Evolutionary conservation across 106 monocot species (phyloP), one percentile per base, ranked within the genome.

Genomic region (Amphibolis antarctica): DNA sequence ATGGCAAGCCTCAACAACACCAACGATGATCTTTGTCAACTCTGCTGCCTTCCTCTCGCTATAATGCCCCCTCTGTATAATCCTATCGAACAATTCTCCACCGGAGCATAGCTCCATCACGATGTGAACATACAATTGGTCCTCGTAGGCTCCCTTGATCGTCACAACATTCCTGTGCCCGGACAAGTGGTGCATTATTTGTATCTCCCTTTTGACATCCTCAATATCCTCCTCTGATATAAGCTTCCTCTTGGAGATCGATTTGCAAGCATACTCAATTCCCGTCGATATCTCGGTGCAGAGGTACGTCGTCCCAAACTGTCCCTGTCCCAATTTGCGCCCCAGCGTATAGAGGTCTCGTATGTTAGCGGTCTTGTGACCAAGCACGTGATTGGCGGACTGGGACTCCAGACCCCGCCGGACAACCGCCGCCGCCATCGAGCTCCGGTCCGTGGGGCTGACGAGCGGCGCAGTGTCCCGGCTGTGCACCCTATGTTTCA

Each of bases 41-140:
- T 71, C 71, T 2, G 62, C 71, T 10, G 71, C 71, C 52, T 71
- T 71, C 53, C 71, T 71, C 62, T 71, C 71, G 42, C 71, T 71
- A 24, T 71, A 71, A 25, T 71, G 71, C 30, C 71, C 71, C 42
- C 71, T 62, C 42, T 71, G 36, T 3, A 71, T 61, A 47, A 71
- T 71, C 42, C 71, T 46, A 43, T 71, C 71, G 42, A 71, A 71
- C 28, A 71, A 29, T 24, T 71, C 71, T 29, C 71, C 70, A 9
- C 70, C 70, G 18, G 70, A 57, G 49, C 70, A 70, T 7, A 70
- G 30, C 70, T 61, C 70, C 71, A 71, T 71, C 23, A 71, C 71
- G 36, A 71, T 71, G 61, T 71, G 62, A 7, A 71, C 71, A 29
- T 53, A 71, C 21, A 71, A 9, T n/a, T 28, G 9, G 20, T 63